Percentiles rank a stretch among this genome's conserved stretches.
phyloP scores from a whole-genome alignment of 257 asterid species.

The Agastache rugosa region DNA sequence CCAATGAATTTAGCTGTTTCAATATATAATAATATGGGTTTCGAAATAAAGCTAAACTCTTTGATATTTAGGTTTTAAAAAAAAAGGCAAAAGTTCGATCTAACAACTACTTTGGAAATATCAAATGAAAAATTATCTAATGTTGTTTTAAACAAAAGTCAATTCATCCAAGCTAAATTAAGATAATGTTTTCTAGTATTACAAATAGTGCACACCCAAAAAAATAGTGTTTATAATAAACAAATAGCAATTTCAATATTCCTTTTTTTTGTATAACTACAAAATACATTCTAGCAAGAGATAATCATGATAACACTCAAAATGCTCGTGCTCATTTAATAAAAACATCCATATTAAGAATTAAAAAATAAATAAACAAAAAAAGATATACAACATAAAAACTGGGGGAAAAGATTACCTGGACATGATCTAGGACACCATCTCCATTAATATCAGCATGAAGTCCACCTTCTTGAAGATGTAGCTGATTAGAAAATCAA shows the following conservation, averaged over 20 bases:
- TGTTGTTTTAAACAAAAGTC: neutral
- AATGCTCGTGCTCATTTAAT: neutral
- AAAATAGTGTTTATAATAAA: neutral
- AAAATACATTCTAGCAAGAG: conserved; percentile 13
- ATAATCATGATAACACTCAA: neutral
- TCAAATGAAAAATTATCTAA: neutral
- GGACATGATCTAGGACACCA: conserved; percentile 98
- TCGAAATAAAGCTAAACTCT: neutral
- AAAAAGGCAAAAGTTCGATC: conserved; percentile 5
- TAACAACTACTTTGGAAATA: neutral
- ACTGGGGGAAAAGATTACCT: conserved; percentile 53
- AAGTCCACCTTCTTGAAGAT: conserved; percentile 99
- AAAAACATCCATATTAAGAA: conserved; percentile 11
- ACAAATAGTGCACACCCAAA: neutral
- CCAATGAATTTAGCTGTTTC: no score
- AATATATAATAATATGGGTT: no score
- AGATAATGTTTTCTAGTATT: neutral
- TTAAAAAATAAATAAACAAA: neutral
- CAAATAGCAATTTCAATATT: neutral
- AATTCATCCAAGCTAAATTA: neutral
- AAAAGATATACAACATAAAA: neutral
- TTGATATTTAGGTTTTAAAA: neutral
- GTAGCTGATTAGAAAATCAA: conserved; percentile 65
- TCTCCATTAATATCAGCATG: conserved; percentile 99
- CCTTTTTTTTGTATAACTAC: neutral